Percentiles rank a stretch among this genome's conserved stretches.
Evolutionary conservation across 2,329 filamentous ascomycete genomes (phyloP).

Genomic region (Sporothrix protearum): DNA sequence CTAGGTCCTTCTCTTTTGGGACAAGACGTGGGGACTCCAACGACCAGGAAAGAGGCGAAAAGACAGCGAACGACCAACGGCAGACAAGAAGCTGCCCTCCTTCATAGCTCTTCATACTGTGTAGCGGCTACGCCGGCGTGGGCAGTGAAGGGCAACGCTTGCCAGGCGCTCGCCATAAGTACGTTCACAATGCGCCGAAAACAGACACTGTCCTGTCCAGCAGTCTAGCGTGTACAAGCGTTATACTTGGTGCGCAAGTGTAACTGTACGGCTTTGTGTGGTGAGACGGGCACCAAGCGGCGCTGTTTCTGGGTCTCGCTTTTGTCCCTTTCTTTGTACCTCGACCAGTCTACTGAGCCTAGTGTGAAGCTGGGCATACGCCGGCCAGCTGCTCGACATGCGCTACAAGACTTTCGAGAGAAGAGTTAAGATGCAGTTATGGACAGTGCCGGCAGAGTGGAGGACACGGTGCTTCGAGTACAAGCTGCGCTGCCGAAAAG

Average conservation of each 20-base stretch:
- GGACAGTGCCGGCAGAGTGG: background rate
- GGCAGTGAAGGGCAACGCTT: background rate
- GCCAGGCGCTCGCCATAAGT: background rate
- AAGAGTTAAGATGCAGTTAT: no score
- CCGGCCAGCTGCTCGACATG: background rate
- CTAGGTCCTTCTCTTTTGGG: constrained; percentile 18
- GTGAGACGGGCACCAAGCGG: background rate
- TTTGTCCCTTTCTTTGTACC: background rate
- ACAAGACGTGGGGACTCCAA: constrained; percentile 16
- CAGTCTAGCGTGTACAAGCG: background rate
- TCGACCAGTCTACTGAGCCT: background rate
- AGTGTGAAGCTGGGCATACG: background rate
- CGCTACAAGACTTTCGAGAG: background rate
- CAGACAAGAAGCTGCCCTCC: background rate
- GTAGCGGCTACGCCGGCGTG: constrained; percentile 2
- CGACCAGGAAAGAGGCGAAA: background rate
- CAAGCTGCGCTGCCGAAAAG: background rate
- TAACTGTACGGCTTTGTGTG: background rate
- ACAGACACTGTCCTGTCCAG: background rate
- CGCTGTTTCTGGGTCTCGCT: no score
- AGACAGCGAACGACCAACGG: background rate
- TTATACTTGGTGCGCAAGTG: no score
- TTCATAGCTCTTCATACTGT: background rate
- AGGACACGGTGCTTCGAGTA: background rate
- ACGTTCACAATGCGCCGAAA: no score